Base-by-base conservation (phyloP, 257 asterid species). In the Vinca minor region DNA sequence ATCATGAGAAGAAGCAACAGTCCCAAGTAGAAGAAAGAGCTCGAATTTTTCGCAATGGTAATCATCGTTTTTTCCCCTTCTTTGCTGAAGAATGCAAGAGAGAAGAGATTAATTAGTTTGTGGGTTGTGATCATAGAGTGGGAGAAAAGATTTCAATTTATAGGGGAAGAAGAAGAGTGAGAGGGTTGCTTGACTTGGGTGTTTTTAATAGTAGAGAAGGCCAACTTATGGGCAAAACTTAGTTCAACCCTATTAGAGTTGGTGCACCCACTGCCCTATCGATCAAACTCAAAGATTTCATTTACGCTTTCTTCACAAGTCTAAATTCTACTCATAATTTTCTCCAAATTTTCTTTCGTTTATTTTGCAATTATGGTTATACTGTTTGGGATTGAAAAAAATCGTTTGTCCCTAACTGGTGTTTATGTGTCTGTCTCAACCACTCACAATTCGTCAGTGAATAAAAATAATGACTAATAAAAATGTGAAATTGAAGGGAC, bases 191-290 rank as follows among this genome's bases (percentile, higher is more conserved):
- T 67, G 60, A 62, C 74, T 78, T 77, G 75, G 85, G 85, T 78
- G 65, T 64, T 68, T 67, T 65, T 42, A 64, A 74, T 73, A 81
- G 73, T 72, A 75, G 61, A 76, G 5, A 55, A 29, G 41, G 25
- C 29, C 61, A 29, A 55, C 3, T 42, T 32, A 25, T 59, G 66
- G 68, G 69, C 66, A 64, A 50, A 59, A 82, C 74, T 71, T 81
- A 62, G 82, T 82, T 81, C 81, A 78, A 77, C 82, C 34, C 67
- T 55, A 31, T 45, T 52, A 12, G 49, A 76, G 90, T 84, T 76
- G 95, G 80, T 86, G 83, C 86, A 89, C 84, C 93, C 85, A 79
- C 93, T 88, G 73, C 77, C 65, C 74, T 46, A 67, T 73, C 4
- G 7, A 34, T 7, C 75, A 68, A 64, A 78, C 72, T 69, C 68